Evolutionary conservation across 2,329 filamentous ascomycete species (phyloP), one percentile per base, ranked within the genome.

Genomic region (Exophiala phaeomuriformis): DNA sequence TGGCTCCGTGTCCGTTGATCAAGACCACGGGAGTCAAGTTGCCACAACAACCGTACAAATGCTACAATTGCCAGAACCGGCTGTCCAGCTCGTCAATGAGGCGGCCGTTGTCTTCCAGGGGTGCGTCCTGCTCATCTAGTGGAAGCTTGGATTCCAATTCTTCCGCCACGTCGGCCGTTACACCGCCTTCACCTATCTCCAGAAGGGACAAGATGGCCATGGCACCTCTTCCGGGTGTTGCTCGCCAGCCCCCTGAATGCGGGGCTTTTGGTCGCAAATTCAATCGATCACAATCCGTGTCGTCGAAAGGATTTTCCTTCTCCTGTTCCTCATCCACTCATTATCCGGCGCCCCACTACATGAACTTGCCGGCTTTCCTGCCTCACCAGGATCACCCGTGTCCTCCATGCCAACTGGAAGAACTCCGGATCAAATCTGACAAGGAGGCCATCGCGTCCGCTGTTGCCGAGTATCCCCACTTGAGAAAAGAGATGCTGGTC

Each of bases 41-140:
- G 4, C 61, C 60, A 30, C 61, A 62, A 51, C 61, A 63, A 48
- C 61, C 61, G 7, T 60, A 58, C 46, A 60, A 59, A 56, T 63
- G 61, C 52, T 63, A 59, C 53, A 63, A 61, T 35, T 63, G 61
- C 51, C 58, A 63, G 46, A 57, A 55, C 27, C 46, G 48, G 37
- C 37, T 47, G 28, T 51, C 59, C 19, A 52, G 48, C 30, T 48
- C 47, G 27, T 57, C 51, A 6, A 32, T 51, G 8, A 52, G 47
- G 47, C 19, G 19, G 19, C 57, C 59, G 10, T 2, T 47, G 1
- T 51, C 58, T 28, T 37, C 60, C 12, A 52, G 52, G 39, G 49
- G 36, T 29, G 43, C 51, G 8, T 61, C 56, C 7, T 51, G 48
- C 33, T 60, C 60, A n/a, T 60, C 59, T 3, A 48, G 41, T 40